Conservation (phyloP, 192 early-diverging fungal genomes). For the Geranomyces variabilis region DNA sequence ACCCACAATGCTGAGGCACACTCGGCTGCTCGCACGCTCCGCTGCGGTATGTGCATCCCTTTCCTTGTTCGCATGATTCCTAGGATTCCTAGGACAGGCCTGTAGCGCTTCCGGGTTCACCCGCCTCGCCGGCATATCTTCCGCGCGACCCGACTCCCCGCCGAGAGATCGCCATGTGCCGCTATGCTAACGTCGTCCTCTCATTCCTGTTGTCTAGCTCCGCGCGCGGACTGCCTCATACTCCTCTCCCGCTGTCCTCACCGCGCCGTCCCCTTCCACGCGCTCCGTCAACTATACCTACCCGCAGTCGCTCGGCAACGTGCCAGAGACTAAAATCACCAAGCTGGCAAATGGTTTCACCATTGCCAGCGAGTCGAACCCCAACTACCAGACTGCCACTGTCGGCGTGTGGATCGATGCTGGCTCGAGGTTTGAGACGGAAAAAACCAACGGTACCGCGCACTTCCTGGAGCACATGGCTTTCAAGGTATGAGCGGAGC, state of each 20-base stretch:
- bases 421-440: constrained; percentile 60
- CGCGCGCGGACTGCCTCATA: not conserved
- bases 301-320: constrained; percentile 49
- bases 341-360: constrained; percentile 60
- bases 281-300: constrained; percentile 47
- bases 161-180: no score
- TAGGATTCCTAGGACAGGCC: no score
- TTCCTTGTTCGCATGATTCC: no score
- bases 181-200: no score
- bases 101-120: no score
- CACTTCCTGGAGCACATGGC: constrained; percentile 99
- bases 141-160: no score
- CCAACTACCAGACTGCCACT: constrained; percentile 63
- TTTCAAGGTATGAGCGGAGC: constrained; percentile 75
- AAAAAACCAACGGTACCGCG: constrained; percentile 89
- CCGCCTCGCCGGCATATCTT: no score
- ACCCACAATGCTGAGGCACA: no score
- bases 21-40: no score
- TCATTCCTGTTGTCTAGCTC: no score
- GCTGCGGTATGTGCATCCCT: no score
- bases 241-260: constrained; percentile 11
- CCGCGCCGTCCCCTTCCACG: constrained; percentile 21
- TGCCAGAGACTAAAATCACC: constrained; percentile 55
- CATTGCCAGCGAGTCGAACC: constrained; percentile 60
- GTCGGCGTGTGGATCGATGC: constrained; percentile 68